Conservation (phyloP, 2,329 filamentous ascomycete genomes). For the Lojkania enalia region DNA sequence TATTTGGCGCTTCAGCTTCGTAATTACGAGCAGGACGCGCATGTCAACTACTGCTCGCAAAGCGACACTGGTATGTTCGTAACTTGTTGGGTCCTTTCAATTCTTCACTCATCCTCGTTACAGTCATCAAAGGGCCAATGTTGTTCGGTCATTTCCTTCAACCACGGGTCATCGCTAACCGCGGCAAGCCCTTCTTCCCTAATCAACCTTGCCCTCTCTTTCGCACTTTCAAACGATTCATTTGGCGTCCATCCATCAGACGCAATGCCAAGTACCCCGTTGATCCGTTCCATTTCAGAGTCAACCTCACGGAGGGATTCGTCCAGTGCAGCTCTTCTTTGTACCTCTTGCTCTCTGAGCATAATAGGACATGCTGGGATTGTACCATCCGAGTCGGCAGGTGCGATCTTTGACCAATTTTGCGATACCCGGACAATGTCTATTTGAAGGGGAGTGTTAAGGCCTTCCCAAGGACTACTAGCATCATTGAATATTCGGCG, state of each 20-base stretch:
- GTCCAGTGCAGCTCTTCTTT: conserved; percentile 18
- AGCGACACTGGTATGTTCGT: too few relatives aligned
- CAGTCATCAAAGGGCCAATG: conserved; percentile 33
- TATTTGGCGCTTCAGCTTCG: too few relatives aligned
- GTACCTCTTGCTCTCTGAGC: conserved; percentile 19
- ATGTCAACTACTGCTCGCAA: too few relatives aligned
- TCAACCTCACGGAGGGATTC: conserved; percentile 22
- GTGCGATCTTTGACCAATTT: conserved; percentile 22
- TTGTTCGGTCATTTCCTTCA: conserved; percentile 21
- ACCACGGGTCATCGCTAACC: conserved; percentile 21
- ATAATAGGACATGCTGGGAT: conserved; percentile 19
- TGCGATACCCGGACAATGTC: conserved; percentile 25
- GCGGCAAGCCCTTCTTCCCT: conserved; percentile 21
- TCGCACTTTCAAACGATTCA: conserved; percentile 24
- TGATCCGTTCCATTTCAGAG: conserved; percentile 21
- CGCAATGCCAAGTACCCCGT: conserved; percentile 24
- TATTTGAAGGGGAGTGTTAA: conserved; percentile 30
- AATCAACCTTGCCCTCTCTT: conserved; percentile 17
- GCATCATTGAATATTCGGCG: conserved; percentile 28
- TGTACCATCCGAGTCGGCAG: conserved; percentile 6
- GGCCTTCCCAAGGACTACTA: conserved; percentile 32
- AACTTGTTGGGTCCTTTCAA: not conserved
- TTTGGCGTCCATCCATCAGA: conserved; percentile 32
- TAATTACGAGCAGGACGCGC: too few relatives aligned
- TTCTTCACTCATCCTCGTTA: conserved; percentile 23